A percentile compares a stretch with the other conserved stretches of the same genome.
These are phyloP conservation scores for Psilocybe sp. DNA, from an alignment of 768 basidiomycete genomes.

Conservation along the genomic window DNA sequence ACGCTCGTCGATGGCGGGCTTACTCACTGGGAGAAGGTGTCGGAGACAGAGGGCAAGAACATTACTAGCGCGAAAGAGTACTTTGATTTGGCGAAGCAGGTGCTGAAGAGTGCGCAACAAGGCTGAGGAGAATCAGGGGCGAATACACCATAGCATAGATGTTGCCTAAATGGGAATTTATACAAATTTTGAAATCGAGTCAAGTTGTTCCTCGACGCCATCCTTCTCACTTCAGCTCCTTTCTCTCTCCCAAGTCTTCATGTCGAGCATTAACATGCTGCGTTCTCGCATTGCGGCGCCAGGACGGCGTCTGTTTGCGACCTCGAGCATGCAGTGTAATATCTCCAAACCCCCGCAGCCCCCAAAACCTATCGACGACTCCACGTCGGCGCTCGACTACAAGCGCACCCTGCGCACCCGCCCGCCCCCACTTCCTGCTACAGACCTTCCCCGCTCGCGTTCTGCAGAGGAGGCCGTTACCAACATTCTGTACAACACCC, in stretches of 20 bases:
- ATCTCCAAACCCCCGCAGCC: constrained; percentile 54
- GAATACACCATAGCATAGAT: no score
- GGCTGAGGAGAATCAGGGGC: constrained; percentile 4
- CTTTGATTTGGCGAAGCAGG: constrained; percentile 61
- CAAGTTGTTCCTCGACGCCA: background rate
- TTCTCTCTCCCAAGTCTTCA: constrained; percentile 7
- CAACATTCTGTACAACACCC: constrained; percentile 96
- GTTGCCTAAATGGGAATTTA: constrained; percentile 8
- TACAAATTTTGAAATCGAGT: constrained; percentile 11
- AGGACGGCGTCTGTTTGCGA: constrained; percentile 33
- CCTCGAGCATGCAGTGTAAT: constrained; percentile 25
- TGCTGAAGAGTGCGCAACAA: constrained; percentile 46
- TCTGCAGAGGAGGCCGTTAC: constrained; percentile 96
- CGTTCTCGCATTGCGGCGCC: constrained; percentile 25
- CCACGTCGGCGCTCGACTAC: constrained; percentile 93
- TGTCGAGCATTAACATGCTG: constrained; percentile 28
- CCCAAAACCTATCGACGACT: constrained; percentile 83
- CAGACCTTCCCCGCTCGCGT: constrained; percentile 79
- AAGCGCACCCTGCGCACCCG: constrained; percentile 67
- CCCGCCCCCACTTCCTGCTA: constrained; percentile 83
- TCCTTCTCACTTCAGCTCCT: background rate
- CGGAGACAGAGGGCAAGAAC: constrained; percentile 54
- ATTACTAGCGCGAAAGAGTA: constrained; percentile 53
- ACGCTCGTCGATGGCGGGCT: constrained; percentile 79
- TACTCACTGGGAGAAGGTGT: constrained; percentile 72